These are phyloP conservation scores for Karstenula rhodostoma DNA, from an alignment of 2,329 filamentous ascomycete species.

Conservation along the genomic window DNA sequence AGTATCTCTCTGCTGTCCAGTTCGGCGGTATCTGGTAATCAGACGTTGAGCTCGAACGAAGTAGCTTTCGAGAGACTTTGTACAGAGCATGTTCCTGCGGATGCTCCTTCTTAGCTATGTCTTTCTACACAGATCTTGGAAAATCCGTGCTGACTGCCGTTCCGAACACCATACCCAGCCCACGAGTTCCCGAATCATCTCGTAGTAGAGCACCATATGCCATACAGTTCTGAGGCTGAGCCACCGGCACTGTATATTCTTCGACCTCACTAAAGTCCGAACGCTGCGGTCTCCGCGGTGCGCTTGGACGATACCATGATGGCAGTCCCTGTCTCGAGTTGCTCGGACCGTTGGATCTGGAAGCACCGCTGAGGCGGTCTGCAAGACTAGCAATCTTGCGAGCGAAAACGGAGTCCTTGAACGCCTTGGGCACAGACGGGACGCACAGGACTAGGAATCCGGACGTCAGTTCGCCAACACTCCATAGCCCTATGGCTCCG, in stretches of 20 bases:
- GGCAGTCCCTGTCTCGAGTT: constrained; percentile 9
- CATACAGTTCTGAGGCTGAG: neutral
- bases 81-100: no score
- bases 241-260: neutral
- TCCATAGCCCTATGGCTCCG: constrained; percentile 13
- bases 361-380: neutral
- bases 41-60: no score
- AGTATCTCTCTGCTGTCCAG: no score
- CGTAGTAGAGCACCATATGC: no score
- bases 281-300: neutral
- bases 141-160: neutral
- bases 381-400: neutral
- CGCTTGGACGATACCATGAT: constrained; percentile 10
- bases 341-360: neutral
- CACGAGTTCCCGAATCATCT: neutral
- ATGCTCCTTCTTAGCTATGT: no score
- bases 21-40: no score
- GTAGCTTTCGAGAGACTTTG: no score
- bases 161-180: neutral
- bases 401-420: constrained; percentile 3
- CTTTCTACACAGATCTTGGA: neutral
- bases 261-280: constrained; percentile 3
- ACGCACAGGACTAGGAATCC: constrained; percentile 15
- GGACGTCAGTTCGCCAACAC: constrained; percentile 11
- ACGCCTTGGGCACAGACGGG: constrained; percentile 10